Evolutionary conservation across 208 protist species (phyloP).

Genomic region (Trichomonas vaginalis): DNA sequence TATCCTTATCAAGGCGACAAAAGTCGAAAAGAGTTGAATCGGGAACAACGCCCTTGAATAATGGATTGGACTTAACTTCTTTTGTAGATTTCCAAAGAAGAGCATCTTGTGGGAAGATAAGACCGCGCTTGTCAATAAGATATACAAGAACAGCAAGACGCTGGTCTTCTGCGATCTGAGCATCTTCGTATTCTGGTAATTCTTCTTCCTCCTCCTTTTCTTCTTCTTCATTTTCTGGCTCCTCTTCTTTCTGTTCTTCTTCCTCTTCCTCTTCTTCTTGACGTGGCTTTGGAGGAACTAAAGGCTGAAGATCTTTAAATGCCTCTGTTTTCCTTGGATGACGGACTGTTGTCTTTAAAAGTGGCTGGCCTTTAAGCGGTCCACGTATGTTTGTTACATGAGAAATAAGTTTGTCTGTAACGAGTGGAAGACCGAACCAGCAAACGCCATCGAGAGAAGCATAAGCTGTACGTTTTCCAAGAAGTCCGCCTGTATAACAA

Average conservation of each 20-base stretch:
- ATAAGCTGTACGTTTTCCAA: background rate
- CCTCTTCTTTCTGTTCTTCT: background rate
- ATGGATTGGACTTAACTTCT: background rate
- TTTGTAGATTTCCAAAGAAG: background rate
- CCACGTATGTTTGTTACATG: background rate
- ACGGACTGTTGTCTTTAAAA: background rate
- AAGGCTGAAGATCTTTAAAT: background rate
- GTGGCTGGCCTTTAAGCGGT: background rate
- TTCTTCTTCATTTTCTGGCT: background rate
- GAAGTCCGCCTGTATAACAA: background rate
- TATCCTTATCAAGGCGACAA: background rate
- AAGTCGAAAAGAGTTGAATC: background rate
- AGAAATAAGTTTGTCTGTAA: background rate
- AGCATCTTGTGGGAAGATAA: slow-evolving; percentile 6
- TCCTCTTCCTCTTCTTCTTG: slow-evolving; percentile 9
- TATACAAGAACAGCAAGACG: background rate
- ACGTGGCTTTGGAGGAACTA: slow-evolving; percentile 1
- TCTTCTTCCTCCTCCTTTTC: slow-evolving; percentile 14
- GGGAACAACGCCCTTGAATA: background rate
- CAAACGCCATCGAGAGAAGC: slow-evolving; percentile 1
- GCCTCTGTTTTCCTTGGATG: background rate
- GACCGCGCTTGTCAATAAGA: background rate
- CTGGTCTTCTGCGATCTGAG: background rate
- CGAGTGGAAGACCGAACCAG: slow-evolving; percentile 12
- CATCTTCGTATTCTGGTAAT: background rate